Conservation (phyloP, 345 rosid species). For the Syzygium aqueum region DNA sequence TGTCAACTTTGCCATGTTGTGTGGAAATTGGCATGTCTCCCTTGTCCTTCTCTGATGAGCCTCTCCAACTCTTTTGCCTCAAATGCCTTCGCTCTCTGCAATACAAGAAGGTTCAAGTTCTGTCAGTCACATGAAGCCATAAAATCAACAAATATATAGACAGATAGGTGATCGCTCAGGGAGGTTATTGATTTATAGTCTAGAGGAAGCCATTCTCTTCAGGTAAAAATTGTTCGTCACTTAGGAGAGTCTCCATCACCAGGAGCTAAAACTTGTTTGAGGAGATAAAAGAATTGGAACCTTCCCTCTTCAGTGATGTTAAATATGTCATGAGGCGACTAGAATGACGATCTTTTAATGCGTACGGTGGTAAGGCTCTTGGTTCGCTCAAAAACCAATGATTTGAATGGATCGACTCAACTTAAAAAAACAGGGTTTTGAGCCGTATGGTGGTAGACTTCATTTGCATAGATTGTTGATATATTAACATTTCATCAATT, state of each 20-base stretch:
- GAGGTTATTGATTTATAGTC: neutral
- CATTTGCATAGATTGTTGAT: neutral
- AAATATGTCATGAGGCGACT: neutral
- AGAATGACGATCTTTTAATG: neutral
- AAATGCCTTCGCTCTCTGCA: constrained; percentile 52
- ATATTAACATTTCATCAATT: neutral
- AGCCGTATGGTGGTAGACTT: neutral
- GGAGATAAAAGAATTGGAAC: neutral
- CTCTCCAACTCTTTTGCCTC: constrained; percentile 54
- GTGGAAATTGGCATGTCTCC: constrained; percentile 33
- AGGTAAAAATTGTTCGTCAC: neutral
- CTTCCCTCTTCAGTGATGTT: neutral
- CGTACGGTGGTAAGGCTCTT: neutral
- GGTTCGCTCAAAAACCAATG: neutral
- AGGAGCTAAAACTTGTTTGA: neutral
- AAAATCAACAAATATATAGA: neutral
- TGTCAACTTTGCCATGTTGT: constrained; percentile 24
- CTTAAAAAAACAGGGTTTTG: neutral
- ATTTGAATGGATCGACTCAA: neutral
- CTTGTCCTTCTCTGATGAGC: constrained; percentile 41
- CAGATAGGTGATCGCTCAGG: neutral
- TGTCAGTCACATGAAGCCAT: neutral
- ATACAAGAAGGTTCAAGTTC: neutral
- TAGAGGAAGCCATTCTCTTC: neutral
- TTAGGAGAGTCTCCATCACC: neutral